Conservation (phyloP, 768 basidiomycete genomes). For the Tylopilus plumbeoviolaceoides region DNA sequence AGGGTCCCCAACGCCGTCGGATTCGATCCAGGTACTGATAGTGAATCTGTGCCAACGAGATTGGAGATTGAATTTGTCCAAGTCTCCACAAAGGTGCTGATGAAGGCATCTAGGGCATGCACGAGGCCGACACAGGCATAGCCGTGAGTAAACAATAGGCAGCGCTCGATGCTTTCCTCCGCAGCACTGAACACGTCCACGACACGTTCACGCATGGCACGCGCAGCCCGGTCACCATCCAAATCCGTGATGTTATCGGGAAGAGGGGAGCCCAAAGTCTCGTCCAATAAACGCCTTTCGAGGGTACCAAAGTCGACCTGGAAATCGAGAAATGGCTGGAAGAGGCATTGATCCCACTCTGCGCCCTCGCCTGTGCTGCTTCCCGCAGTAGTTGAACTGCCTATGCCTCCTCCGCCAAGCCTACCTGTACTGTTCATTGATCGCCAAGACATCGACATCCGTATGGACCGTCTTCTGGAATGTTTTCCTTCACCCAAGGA, state of each 20-base stretch:
- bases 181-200: constrained; percentile 72
- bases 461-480: constrained; percentile 51
- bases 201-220: constrained; percentile 69
- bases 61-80: constrained; percentile 53
- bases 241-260: constrained; percentile 20
- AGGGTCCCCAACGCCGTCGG: constrained; percentile 23
- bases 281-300: constrained; percentile 68
- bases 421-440: constrained; percentile 30
- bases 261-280: constrained; percentile 48
- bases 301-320: constrained; percentile 80
- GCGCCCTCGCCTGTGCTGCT: constrained; percentile 19
- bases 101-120: constrained; percentile 65
- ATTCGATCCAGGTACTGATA: constrained; percentile 21
- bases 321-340: constrained; percentile 91
- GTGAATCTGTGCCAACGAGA: constrained; percentile 29
- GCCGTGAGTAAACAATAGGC: constrained; percentile 81
- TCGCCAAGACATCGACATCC: constrained; percentile 65
- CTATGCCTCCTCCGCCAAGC: constrained; percentile 11
- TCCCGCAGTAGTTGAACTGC: constrained; percentile 1
- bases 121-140: constrained; percentile 77
- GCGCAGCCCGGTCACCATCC: constrained; percentile 45
- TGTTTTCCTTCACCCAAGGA: constrained; percentile 27
- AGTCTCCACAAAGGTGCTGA: constrained; percentile 65
- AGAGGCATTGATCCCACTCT: constrained; percentile 90
- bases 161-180: constrained; percentile 76